Conservation (phyloP, 805 yeast genomes). For the Metschnikowia anglica region DNA sequence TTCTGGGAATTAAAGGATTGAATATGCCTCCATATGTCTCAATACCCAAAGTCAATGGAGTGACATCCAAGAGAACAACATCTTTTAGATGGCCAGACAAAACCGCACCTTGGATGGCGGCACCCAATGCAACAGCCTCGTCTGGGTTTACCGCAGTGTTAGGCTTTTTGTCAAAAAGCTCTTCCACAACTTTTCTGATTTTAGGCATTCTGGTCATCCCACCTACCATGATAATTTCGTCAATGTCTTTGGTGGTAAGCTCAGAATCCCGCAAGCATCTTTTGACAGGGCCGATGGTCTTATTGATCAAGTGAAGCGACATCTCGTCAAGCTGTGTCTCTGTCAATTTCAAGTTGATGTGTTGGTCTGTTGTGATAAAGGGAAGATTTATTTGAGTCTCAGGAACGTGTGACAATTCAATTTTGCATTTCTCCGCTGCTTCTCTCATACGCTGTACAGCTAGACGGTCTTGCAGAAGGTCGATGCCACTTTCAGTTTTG, state of each 20-base stretch:
- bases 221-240: slow-evolving; percentile 77
- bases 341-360: slow-evolving; percentile 55
- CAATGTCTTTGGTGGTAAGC: slow-evolving; percentile 60
- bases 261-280: slow-evolving; percentile 75
- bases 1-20: slow-evolving; percentile 75
- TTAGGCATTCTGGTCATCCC: slow-evolving; percentile 93
- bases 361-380: slow-evolving; percentile 61
- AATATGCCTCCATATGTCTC: slow-evolving; percentile 85
- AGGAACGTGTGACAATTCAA: slow-evolving; percentile 66
- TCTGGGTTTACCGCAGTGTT: slow-evolving; percentile 81
- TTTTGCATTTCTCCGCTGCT: slow-evolving; percentile 75
- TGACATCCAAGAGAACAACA: slow-evolving; percentile 30
- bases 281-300: slow-evolving; percentile 71
- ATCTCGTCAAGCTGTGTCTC: slow-evolving; percentile 68
- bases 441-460: slow-evolving; percentile 76
- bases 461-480: slow-evolving; percentile 50
- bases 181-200: slow-evolving; percentile 60
- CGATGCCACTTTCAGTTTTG: slow-evolving; percentile 49
- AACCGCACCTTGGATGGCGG: slow-evolving; percentile 33
- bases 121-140: slow-evolving; percentile 33
- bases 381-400: slow-evolving; percentile 67
- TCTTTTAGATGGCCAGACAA: slow-evolving; percentile 28
- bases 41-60: slow-evolving; percentile 51
- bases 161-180: slow-evolving; percentile 61
- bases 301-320: slow-evolving; percentile 63